phyloP scores from a whole-genome alignment of 1,139 yeast species.

The Blastobotrys raffinosifermentans region DNA sequence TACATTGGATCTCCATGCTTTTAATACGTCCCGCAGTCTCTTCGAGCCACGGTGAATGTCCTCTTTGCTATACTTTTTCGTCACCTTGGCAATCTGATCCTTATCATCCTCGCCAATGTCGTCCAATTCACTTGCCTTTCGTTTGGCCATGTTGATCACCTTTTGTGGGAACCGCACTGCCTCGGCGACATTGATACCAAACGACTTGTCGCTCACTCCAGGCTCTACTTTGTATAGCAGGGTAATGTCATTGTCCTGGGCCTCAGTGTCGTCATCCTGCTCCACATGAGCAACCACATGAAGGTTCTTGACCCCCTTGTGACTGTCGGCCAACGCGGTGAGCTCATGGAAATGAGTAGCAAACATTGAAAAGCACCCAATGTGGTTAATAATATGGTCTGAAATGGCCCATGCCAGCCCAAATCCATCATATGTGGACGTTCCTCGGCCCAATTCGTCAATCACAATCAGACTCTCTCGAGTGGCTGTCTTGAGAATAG shows the following conservation, averaged over 20 bases:
- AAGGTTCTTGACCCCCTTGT: slow-evolving; percentile 63
- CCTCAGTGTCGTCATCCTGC: slow-evolving; percentile 25
- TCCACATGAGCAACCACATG: slow-evolving; percentile 94
- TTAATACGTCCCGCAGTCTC: slow-evolving; percentile 48
- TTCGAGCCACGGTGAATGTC: slow-evolving; percentile 56
- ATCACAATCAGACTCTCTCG: slow-evolving; percentile 79
- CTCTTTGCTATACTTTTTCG: slow-evolving; percentile 44
- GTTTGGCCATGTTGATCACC: slow-evolving; percentile 88
- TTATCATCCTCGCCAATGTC: slow-evolving; percentile 47
- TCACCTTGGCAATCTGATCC: slow-evolving; percentile 15
- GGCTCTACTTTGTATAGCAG: slow-evolving; percentile 85
- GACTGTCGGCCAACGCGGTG: slow-evolving; percentile 64
- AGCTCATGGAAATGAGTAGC: slow-evolving; percentile 98
- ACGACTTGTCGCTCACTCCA: slow-evolving; percentile 89
- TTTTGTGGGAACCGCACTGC: slow-evolving; percentile 86
- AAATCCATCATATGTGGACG: slow-evolving; percentile 95
- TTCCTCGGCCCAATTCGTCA: slow-evolving; percentile 95
- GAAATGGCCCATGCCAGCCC: slow-evolving; percentile 97
- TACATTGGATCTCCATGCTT: slow-evolving; percentile 54
- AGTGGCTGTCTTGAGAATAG: slow-evolving; percentile 83
- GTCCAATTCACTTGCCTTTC: slow-evolving; percentile 85
- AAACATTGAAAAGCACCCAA: slow-evolving; percentile 76
- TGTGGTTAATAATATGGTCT: slow-evolving; percentile 66
- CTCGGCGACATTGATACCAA: slow-evolving; percentile 97
- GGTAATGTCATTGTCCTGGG: slow-evolving; percentile 61